Percentiles rank a stretch among this genome's conserved stretches.
These are phyloP conservation scores for Boletus tomentosulus DNA, from an alignment of 768 basidiomycete genomes.

Conservation along the genomic window DNA sequence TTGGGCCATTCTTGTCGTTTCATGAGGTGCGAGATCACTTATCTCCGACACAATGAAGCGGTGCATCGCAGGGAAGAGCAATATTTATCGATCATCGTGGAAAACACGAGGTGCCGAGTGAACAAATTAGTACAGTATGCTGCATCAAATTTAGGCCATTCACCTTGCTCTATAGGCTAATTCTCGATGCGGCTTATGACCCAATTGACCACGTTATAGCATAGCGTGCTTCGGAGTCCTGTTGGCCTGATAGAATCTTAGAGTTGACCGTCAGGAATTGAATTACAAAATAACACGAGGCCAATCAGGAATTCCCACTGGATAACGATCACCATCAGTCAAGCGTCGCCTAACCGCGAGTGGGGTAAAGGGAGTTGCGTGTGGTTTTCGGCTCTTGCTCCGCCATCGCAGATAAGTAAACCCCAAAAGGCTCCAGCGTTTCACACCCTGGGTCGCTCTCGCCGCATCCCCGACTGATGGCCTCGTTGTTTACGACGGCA, in stretches of 20 bases:
- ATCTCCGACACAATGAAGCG: slow-evolving; percentile 30
- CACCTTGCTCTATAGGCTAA: slow-evolving; percentile 7
- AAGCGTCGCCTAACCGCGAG: slow-evolving; percentile 14
- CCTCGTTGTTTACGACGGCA: slow-evolving; percentile 1
- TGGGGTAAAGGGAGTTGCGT: slow-evolving; percentile 8
- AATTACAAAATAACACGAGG: slow-evolving; percentile 21
- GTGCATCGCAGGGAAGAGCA: slow-evolving; percentile 21
- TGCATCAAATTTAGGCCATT: slow-evolving; percentile 3
- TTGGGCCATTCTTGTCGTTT: slow-evolving; percentile 14
- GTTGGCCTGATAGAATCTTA: slow-evolving; percentile 13
- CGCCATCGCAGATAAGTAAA: not conserved
- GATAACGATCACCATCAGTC: slow-evolving; percentile 17
- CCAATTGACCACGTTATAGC: slow-evolving; percentile 2
- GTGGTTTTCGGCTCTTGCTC: slow-evolving; percentile 13
- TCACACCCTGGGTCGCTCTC: slow-evolving; percentile 10
- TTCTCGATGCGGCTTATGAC: slow-evolving; percentile 9
- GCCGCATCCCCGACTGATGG: not conserved
- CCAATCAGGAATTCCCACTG: slow-evolving; percentile 4
- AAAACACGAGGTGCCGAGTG: slow-evolving; percentile 27
- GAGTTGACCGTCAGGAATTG: slow-evolving; percentile 10
- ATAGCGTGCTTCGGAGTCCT: slow-evolving; percentile 1
- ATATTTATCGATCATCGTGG: slow-evolving; percentile 28
- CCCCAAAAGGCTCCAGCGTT: slow-evolving; percentile 10
- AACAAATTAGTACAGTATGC: slow-evolving; percentile 8
- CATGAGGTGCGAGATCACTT: slow-evolving; percentile 17